Evolutionary conservation across 805 yeast species (phyloP).

Genomic region (Cyberlindnera veronae): DNA sequence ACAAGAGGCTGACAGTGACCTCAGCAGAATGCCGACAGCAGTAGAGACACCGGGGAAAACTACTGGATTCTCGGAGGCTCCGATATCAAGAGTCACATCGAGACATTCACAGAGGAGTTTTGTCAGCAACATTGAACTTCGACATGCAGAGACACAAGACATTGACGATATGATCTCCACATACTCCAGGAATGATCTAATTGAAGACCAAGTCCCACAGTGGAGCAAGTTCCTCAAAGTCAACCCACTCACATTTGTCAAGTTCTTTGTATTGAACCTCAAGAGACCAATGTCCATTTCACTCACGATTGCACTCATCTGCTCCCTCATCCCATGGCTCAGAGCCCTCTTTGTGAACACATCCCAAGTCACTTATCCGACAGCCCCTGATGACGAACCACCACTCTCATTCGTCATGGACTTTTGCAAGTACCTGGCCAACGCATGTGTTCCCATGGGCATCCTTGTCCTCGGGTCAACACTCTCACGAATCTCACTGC

Average conservation of each 20-base stretch:
- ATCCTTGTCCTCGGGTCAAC: slow-evolving; percentile 84
- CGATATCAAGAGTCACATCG: slow-evolving; percentile 4
- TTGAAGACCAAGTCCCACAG: slow-evolving; percentile 1
- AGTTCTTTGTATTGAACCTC: slow-evolving; percentile 48
- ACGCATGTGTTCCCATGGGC: slow-evolving; percentile 90
- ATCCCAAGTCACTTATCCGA: slow-evolving; percentile 41
- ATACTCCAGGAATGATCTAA: slow-evolving; percentile 29
- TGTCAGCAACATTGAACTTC: slow-evolving; percentile 10
- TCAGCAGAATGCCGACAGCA: no score
- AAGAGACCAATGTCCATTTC: slow-evolving; percentile 72
- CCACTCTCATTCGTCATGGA: slow-evolving; percentile 87
- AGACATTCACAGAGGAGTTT: slow-evolving; percentile 10
- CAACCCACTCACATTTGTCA: slow-evolving; percentile 11
- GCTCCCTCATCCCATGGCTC: slow-evolving; percentile 87
- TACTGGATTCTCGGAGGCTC: no score
- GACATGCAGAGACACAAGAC: slow-evolving; percentile 27
- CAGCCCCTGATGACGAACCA: slow-evolving; percentile 86
- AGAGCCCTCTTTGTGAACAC: slow-evolving; percentile 65
- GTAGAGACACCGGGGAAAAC: no score
- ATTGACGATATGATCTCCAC: slow-evolving; percentile 44
- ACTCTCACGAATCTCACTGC: slow-evolving; percentile 67
- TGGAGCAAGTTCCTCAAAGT: slow-evolving; percentile 1
- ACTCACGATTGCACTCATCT: slow-evolving; percentile 56
- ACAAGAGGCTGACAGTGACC: no score
- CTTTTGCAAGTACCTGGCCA: slow-evolving; percentile 71